phyloP scores from a whole-genome alignment of 2,329 filamentous ascomycete genomes.

The Ascochyta lentis region DNA sequence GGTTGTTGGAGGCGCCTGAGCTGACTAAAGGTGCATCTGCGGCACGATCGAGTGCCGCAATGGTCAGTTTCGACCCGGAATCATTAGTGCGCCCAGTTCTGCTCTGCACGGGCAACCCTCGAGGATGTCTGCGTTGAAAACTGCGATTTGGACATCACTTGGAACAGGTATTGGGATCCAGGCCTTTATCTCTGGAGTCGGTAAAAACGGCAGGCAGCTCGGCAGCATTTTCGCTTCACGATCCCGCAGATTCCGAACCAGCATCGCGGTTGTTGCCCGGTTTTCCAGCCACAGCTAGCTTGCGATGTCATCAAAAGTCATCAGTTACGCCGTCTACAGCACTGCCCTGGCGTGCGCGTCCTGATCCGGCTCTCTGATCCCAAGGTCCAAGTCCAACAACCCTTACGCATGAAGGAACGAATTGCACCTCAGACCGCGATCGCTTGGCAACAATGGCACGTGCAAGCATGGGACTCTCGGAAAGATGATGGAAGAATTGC shows the following conservation, averaged over 20 bases:
- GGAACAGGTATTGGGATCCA: constrained; percentile 7
- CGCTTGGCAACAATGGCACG: constrained; percentile 14
- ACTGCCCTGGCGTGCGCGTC: constrained; percentile 5
- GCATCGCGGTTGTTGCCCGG: constrained; percentile 1
- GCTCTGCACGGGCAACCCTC: not conserved
- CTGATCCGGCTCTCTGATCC: not conserved
- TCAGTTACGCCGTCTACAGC: not conserved
- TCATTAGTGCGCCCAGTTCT: constrained; percentile 1
- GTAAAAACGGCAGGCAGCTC: constrained; percentile 12
- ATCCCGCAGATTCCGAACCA: constrained; percentile 6
- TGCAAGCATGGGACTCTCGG: constrained; percentile 8
- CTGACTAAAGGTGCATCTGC: not conserved
- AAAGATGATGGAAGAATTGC: constrained; percentile 10
- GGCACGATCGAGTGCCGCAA: constrained; percentile 3
- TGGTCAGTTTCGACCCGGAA: constrained; percentile 2
- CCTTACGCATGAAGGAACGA: constrained; percentile 2
- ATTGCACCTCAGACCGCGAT: not conserved
- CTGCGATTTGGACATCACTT: constrained; percentile 9
- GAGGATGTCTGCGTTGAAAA: not conserved
- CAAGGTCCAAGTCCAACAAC: not conserved
- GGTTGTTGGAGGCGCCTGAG: constrained; percentile 1
- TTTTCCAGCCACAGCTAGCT: constrained; percentile 5
- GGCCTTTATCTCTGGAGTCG: constrained; percentile 13
- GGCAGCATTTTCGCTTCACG: constrained; percentile 18
- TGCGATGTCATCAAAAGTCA: constrained; percentile 8